Evolutionary conservation across 2,329 filamentous ascomycete genomes (phyloP), one percentile per base, ranked within the genome.

Genomic region (Exophiala sp.): DNA sequence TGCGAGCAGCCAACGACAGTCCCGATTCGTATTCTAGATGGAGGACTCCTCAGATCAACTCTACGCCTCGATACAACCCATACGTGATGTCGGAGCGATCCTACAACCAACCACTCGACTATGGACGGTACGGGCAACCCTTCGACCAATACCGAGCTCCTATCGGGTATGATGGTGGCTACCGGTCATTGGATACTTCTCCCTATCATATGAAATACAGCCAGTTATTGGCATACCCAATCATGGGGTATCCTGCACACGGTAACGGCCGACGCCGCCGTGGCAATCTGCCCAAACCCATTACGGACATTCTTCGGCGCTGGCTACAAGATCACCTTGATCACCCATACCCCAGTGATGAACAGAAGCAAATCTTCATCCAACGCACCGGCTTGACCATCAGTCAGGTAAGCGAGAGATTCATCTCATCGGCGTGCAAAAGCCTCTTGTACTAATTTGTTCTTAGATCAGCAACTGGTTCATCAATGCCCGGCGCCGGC

Each of bases 211-310:
- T 53, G 46, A 53, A 53, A 42, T 52, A 49, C 42, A 49, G 46
- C 46, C 48, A 56, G 14, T 22, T 52, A 19, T 24, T 52, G 42
- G 45, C 53, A 1, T 52, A 52, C 37, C 46, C 48, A 8, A 49
- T 52, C 21, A 52, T 56, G 53, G 53, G 50, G 11, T 53, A 56
- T 39, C 39, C 44, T 11, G 39, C 46, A 19, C 50, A 53, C 16
- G 50, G 21, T 16, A 45, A 46, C 30, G 68, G 64, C 22, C 77
- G 77, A 62, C 72, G 76, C 65, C 76, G 88, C 45, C 78, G 89
- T 30, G 88, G 89, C 1, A 95, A 95, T 63, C 74, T 95, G 2
- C 88, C 89, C 14, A 94, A 94, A 64, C 85, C 89, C 48, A 87
- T 88, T 0, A 95, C 88, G 0, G 86, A 90, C 64, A 83, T 86